Conservation (phyloP, 176 grass and related monocot genomes). For the Musa itinerans region DNA sequence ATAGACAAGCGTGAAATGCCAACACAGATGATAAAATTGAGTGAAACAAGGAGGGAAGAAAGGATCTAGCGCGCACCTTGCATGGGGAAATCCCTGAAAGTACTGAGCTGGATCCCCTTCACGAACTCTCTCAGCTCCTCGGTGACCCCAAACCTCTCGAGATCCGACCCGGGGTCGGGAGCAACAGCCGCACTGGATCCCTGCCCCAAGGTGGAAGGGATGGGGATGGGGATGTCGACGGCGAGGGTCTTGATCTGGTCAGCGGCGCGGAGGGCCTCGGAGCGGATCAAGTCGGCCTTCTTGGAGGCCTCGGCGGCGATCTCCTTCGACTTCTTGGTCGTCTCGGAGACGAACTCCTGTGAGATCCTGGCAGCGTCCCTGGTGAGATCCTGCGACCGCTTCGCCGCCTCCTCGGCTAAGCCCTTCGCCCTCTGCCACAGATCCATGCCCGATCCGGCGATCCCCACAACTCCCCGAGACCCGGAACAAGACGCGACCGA, state of each 20-base stretch:
- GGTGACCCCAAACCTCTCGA: conserved; percentile 65
- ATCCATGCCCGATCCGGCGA: conserved; percentile 39
- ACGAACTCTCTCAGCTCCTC: conserved; percentile 90
- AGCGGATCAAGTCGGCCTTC: conserved; percentile 69
- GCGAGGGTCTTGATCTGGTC: conserved; percentile 90
- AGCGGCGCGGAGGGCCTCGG: conserved; percentile 30
- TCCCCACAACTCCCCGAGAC: neutral
- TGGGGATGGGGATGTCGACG: conserved; percentile 59
- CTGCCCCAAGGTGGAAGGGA: conserved; percentile 20
- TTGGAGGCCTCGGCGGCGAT: conserved; percentile 86
- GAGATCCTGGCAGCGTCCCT: conserved; percentile 60
- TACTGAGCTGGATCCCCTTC: conserved; percentile 79
- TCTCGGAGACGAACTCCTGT: conserved; percentile 81
- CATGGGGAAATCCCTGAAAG: conserved; percentile 88
- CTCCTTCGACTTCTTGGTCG: conserved; percentile 76
- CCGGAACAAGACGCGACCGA: neutral
- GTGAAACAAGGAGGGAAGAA: neutral
- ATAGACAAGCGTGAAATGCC: neutral
- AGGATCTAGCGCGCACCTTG: conserved; percentile 39
- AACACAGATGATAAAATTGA: neutral
- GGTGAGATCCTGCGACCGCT: conserved; percentile 56
- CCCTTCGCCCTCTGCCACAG: conserved; percentile 77
- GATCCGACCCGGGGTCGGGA: conserved; percentile 40
- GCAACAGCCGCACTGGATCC: conserved; percentile 16
- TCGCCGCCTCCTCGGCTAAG: conserved; percentile 83